Evolutionary conservation across 2,329 filamentous ascomycete species (phyloP), one percentile per base, ranked within the genome.

Genomic region (Talaromyces pinophilus): DNA sequence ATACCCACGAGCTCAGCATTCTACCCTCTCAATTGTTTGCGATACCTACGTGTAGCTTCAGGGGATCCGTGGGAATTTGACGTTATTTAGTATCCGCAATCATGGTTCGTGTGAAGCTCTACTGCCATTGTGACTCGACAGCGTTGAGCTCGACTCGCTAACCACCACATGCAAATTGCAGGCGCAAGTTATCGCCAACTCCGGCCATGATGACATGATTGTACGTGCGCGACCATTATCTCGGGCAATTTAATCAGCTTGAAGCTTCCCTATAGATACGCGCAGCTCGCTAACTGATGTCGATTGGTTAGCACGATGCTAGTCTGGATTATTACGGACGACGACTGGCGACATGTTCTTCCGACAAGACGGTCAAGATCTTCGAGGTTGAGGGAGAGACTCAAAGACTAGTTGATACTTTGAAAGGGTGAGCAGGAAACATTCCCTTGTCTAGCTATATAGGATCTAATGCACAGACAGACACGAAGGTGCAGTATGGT

Each of bases 171-270:
- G 60, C n/a, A 15, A 15, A 65, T 48, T 67, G n/a, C 66, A 90
- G 88, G 86, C 90, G 67, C 91, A 93, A 83, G 88, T 92, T 74
- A 93, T 93, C 81, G 87, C 90, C 71, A 93, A 92, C 80, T 91
- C 90, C 69, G 90, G 91, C 77, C 95, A 99, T 84, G 94, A 98
- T 90, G 94, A 97, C 80, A 98, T 98, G 94, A 97, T 99, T 87
- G 94, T 98, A 93, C 76, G 92, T 88, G 8, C 13, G 38, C 46
- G 54, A 11, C 19, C 38, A 5, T 22, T 42, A 22, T 25, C 40
- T 55, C 35, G 13, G 8, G 2, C 25, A 30, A 28, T n/a, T 40
- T 38, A 17, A 62, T 22, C 8, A 54, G n/a, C 40, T 28, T 28
- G 10, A 25, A 30, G 22, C 15, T 28, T 10, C n/a, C 28, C 38